These are phyloP conservation scores for Seiridium cupressi DNA, from an alignment of 2,329 filamentous ascomycete genomes.

Conservation along the genomic window DNA sequence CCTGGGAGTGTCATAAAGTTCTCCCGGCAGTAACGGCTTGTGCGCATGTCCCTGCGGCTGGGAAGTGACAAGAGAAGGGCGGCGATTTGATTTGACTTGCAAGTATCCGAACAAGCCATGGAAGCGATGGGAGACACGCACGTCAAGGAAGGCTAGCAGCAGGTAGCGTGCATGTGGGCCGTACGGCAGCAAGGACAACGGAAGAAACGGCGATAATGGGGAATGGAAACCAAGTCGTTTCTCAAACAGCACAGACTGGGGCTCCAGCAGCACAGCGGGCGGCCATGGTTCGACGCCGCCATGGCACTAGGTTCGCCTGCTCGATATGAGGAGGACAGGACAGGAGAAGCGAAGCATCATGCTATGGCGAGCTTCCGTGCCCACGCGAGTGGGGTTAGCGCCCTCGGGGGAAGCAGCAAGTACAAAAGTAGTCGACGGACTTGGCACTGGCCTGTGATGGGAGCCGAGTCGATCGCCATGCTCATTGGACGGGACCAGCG, in stretches of 20 bases:
- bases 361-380: neutral
- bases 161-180: neutral
- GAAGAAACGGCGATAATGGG: neutral
- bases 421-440: neutral
- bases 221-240: neutral
- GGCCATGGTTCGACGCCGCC: no score
- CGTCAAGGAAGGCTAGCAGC: neutral
- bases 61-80: neutral
- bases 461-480: neutral
- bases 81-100: neutral
- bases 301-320: no score
- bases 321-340: no score
- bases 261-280: neutral
- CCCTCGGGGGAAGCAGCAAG: neutral
- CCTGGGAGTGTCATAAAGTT: constrained; percentile 1
- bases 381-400: neutral
- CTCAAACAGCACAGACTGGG: neutral
- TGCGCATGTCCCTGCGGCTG: constrained; percentile 2
- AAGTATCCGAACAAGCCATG: neutral
- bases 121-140: neutral
- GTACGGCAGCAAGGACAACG: neutral
- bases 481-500: neutral
- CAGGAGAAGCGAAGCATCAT: neutral
- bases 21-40: constrained; percentile 3
- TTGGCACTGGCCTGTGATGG: constrained; percentile 1